Conservation (phyloP, 768 basidiomycete genomes). For the Chiua virens region DNA sequence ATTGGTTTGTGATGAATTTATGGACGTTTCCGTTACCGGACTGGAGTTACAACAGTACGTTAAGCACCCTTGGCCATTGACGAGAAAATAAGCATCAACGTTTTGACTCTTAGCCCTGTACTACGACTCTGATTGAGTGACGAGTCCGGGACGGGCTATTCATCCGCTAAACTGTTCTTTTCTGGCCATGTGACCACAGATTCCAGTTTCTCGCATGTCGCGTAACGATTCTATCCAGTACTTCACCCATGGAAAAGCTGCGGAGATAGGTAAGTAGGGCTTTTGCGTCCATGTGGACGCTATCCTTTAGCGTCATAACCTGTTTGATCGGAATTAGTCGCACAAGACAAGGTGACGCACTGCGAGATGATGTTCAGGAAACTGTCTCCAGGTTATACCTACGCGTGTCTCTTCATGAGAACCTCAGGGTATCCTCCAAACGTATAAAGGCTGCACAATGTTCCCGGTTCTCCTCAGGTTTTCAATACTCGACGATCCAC, state of each 20-base stretch:
- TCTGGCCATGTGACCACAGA: neutral
- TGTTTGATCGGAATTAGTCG: neutral
- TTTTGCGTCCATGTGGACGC: neutral
- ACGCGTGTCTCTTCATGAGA: neutral
- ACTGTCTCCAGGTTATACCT: neutral
- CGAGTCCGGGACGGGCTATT: too few relatives aligned
- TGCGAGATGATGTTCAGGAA: too few relatives aligned
- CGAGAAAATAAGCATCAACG: too few relatives aligned
- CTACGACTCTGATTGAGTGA: too few relatives aligned
- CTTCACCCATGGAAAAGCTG: neutral
- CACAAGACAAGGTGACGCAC: neutral
- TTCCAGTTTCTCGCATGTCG: neutral
- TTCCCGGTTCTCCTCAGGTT: neutral
- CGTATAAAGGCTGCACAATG: conserved; percentile 12
- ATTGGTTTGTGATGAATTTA: too few relatives aligned
- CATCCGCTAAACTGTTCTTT: too few relatives aligned
- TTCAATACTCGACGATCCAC: neutral
- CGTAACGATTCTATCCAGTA: neutral
- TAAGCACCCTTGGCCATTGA: too few relatives aligned
- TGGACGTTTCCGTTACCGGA: too few relatives aligned
- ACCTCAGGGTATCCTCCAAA: neutral
- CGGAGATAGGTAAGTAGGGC: neutral
- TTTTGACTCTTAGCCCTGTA: too few relatives aligned
- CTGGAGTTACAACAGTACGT: too few relatives aligned
- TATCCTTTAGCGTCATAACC: neutral